Evolutionary conservation across 192 early-diverging fungal genomes (phyloP).

Genomic region (Entomortierella beljakovae): DNA sequence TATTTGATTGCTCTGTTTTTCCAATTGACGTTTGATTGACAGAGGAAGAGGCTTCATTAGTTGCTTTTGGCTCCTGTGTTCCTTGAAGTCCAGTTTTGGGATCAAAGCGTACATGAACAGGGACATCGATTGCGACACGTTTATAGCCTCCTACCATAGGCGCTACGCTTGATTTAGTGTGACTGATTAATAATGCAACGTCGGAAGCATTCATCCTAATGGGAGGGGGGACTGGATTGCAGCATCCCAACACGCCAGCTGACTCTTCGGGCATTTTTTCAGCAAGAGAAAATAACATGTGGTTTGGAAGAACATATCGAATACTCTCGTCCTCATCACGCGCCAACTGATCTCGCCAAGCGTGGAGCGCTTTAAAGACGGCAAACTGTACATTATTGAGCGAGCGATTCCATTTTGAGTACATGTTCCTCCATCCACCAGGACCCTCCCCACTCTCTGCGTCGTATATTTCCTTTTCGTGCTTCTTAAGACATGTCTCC

Average conservation of each 20-base stretch:
- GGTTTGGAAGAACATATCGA: conserved; percentile 90
- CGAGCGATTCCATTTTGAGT: conserved; percentile 71
- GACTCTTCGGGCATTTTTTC: conserved; percentile 79
- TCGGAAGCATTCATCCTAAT: conserved; percentile 87
- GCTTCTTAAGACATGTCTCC: conserved; percentile 72
- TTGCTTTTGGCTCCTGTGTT: conserved; percentile 12
- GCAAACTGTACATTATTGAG: conserved; percentile 71
- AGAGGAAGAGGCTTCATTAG: background rate
- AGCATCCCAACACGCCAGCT: conserved; percentile 75
- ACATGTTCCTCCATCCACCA: conserved; percentile 79
- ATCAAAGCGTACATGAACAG: conserved; percentile 45
- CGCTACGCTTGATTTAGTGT: conserved; percentile 18
- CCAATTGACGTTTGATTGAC: background rate
- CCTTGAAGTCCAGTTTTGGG: conserved; percentile 47
- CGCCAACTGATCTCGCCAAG: conserved; percentile 92
- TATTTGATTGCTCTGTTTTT: too few species aligned
- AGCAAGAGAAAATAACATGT: conserved; percentile 85
- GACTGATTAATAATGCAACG: conserved; percentile 68
- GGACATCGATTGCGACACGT: conserved; percentile 26
- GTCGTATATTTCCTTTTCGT: conserved; percentile 91
- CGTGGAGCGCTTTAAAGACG: conserved; percentile 90
- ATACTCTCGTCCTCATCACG: conserved; percentile 94
- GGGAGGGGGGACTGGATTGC: conserved; percentile 84
- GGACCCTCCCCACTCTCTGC: conserved; percentile 79
- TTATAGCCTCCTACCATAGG: conserved; percentile 18